Base-by-base conservation (phyloP, 2,329 filamentous ascomycete species). In the Lecanicillium sp. region DNA sequence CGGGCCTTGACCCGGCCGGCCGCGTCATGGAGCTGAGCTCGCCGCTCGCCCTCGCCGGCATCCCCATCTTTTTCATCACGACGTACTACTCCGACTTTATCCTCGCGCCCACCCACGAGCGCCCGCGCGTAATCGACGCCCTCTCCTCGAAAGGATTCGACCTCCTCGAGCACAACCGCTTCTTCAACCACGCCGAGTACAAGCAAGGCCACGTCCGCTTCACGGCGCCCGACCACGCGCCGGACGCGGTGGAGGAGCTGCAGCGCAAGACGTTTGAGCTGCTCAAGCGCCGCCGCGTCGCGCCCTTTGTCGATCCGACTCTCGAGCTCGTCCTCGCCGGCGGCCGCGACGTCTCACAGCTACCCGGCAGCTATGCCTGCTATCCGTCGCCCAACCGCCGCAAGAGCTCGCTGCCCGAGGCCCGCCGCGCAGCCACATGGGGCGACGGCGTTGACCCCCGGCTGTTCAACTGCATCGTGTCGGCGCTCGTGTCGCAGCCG, bases 81-180 rank as follows among this genome's bases (percentile, higher is more conserved):
- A 96, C 90, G 26, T 98, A 97, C 68, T 97, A 95, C 68, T 93
- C 87, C 27, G 91, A 98, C 69, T 97, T 95, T 67, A 94, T 98
- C 58, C 77, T 97, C 29, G 89, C 96, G 1, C 90, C 93, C 1
- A 76, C 76, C 45, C 86, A 83, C 61, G 82, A 86, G 59, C 82
- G 85, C 43, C 70, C 78, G 21, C 84, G 83, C 32, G 90, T 97
- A 40, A 81, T 89, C 27, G 75, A 82, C 50, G 86, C 89, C 0
- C 74, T 97, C 5, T 75, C 91, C 51, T 79, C 83, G 15, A 81
- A 86, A 39, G 90, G 90, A 1, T 96, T 96, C 61, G 83, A 86
- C 57, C 90, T 96, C 57, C 85, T 89, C 53, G 82, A 86, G 54
- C 78, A 79, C 45, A 79, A 82, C 44, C 78, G 70, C 54, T 94